Evolutionary conservation across 352 stramenopile genomes (phyloP).

Genomic region (Aphanomyces astaci): DNA sequence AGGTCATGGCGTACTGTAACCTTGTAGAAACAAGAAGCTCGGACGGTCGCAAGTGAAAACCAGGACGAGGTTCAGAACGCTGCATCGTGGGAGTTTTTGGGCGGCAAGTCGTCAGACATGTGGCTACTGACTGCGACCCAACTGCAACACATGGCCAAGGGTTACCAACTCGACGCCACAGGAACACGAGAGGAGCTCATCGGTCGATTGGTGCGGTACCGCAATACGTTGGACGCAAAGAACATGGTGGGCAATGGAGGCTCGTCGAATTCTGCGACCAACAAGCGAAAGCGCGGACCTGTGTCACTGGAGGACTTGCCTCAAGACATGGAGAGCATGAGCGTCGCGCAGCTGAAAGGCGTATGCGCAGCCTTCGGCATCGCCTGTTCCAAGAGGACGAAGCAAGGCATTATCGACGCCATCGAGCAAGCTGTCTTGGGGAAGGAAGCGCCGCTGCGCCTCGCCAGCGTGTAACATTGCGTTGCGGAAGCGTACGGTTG

Average conservation of each 20-base stretch:
- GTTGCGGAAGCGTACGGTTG: background rate
- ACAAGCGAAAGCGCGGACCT: background rate
- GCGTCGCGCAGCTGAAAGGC: background rate
- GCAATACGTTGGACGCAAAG: background rate
- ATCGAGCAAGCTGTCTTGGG: constrained; percentile 17
- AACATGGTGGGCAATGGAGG: background rate
- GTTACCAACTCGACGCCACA: background rate
- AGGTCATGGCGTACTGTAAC: background rate
- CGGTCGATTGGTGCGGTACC: background rate
- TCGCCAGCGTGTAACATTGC: background rate
- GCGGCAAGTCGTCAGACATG: constrained; percentile 5
- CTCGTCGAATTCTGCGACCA: too few species aligned
- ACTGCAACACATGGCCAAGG: constrained; percentile 4
- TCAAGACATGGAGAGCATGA: background rate
- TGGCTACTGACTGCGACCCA: constrained; percentile 19
- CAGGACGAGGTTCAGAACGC: constrained; percentile 8
- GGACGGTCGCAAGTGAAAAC: background rate
- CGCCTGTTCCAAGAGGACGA: background rate
- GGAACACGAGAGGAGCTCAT: constrained; percentile 14
- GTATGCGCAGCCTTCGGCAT: constrained; percentile 21
- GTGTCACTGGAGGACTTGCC: constrained; percentile 13
- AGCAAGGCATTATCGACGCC: constrained; percentile 14
- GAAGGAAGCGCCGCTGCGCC: background rate
- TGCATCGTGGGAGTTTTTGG: constrained; percentile 19
- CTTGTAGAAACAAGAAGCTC: background rate